Evolutionary conservation across 306 rosid genomes (phyloP).

Genomic region (Vigna radiata): DNA sequence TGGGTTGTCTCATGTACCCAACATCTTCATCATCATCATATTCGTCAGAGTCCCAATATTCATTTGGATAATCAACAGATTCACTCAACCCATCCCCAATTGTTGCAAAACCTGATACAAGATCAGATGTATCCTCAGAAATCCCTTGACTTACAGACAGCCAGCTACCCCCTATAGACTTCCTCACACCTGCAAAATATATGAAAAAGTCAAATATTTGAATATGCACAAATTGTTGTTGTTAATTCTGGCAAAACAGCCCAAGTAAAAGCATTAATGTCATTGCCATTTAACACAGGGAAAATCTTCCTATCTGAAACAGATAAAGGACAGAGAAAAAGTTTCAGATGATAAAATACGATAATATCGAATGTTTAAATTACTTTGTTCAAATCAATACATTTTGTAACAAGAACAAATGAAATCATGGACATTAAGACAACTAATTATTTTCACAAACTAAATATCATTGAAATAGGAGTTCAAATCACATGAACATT

Average conservation of each 20-base stretch:
- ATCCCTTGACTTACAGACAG: constrained; percentile 95
- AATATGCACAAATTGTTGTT: background rate
- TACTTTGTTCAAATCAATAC: constrained; percentile 8
- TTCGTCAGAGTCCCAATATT: constrained; percentile 99
- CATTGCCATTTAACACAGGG: constrained; percentile 8
- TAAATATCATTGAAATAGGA: constrained; percentile 24
- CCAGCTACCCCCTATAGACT: constrained; percentile 86
- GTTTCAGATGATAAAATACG: constrained; percentile 2
- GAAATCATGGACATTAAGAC: constrained; percentile 10
- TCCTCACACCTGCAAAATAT: constrained; percentile 74
- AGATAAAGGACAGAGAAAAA: constrained; percentile 19
- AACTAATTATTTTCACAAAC: constrained; percentile 8
- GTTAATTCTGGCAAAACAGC: constrained; percentile 3
- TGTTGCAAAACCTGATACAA: constrained; percentile 98
- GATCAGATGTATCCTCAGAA: constrained; percentile 91
- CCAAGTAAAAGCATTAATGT: background rate
- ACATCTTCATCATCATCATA: constrained; percentile 94
- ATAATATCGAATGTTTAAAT: constrained; percentile 1
- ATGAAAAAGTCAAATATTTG: constrained; percentile 33
- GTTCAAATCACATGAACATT: constrained; percentile 35
- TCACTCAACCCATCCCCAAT: constrained; percentile 95
- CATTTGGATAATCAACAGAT: constrained; percentile 87
- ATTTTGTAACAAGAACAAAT: background rate
- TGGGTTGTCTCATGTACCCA: constrained; percentile 98
- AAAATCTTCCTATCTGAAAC: constrained; percentile 5